Evolutionary conservation across 345 rosid species (phyloP), one percentile per base, ranked within the genome.

Genomic region (Ceriops tagal): DNA sequence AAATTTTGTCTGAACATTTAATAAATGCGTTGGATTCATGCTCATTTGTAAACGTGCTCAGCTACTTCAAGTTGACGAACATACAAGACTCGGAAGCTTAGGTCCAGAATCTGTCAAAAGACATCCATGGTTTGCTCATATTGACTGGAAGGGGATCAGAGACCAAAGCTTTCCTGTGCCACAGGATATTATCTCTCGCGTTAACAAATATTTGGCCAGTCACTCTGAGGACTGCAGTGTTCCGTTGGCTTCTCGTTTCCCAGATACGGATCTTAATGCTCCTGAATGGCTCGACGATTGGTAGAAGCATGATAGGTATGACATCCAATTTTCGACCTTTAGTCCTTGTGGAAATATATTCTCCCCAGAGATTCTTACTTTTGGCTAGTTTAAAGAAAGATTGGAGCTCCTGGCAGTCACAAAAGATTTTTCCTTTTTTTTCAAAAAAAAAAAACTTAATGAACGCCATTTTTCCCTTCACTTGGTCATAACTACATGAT

Each of bases 261-360:
- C 9, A 64, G 91, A 83, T 57, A 47, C 49, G 53, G 91, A 71
- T 60, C 80, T 83, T 53, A 75, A 78, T 70, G 64, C 64, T 78
- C 81, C 85, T 4, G 84, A 89, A 68, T 91, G 98, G 98, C 88
- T 91, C 19, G 88, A 85, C 20, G 91, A 85, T 52, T 91, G 98
- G 98, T 91, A 88, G 84, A 66, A 58, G 75, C 71, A 53, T 70
- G 58, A 37, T 56, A 0, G 22, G 30, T 55, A 30, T 28, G 46
- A 62, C 43, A 61, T 26, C 58, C 49, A 10, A 24, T 20, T 34
- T 19, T 58, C 39, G 15, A 9, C 53, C 1, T 66, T 43, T 62
- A 31, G 19, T 16, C 20, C 31, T 43, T 52, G 11, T 20, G 62
- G 35, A 58, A 61, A 52, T 28, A 32, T 55, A 32, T 66, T 56